phyloP scores from a whole-genome alignment of 225 moss, liverwort and hornwort genomes.

The Lunularia cruciata region DNA sequence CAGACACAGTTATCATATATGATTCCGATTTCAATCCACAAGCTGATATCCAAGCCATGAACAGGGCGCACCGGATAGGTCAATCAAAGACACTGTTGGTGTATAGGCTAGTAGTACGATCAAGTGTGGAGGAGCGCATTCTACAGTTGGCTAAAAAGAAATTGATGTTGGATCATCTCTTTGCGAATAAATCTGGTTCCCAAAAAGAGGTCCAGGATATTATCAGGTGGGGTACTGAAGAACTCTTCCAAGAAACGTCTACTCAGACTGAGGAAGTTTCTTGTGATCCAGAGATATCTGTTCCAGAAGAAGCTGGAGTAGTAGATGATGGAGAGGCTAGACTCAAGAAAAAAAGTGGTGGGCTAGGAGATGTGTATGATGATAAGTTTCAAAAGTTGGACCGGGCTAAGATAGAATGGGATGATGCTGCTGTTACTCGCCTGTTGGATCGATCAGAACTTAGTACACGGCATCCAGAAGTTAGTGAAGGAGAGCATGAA shows the following conservation, averaged over 20 bases:
- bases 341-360: constrained; percentile 34
- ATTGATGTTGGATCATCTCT: constrained; percentile 63
- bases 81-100: constrained; percentile 68
- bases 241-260: constrained; percentile 61
- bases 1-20: constrained; percentile 85
- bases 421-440: constrained; percentile 66
- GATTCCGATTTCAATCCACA: constrained; percentile 86
- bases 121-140: constrained; percentile 89
- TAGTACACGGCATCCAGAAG: constrained; percentile 43
- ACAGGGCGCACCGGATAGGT: constrained; percentile 66
- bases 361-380: constrained; percentile 31
- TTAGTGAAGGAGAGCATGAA: constrained; percentile 58
- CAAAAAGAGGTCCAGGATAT: constrained; percentile 80
- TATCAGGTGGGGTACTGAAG: constrained; percentile 78
- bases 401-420: constrained; percentile 62
- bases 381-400: constrained; percentile 43
- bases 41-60: constrained; percentile 89
- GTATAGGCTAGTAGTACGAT: constrained; percentile 70
- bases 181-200: constrained; percentile 61
- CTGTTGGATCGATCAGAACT: constrained; percentile 70
- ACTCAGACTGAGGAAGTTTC: constrained; percentile 30
- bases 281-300: neutral
- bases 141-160: constrained; percentile 73
- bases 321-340: constrained; percentile 36
- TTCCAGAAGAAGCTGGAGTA: constrained; percentile 19